A percentile compares a stretch with the other conserved stretches of the same genome.
Evolutionary conservation across 495 filamentous ascomycete species (phyloP).

Genomic region (Penicillium salamii): DNA sequence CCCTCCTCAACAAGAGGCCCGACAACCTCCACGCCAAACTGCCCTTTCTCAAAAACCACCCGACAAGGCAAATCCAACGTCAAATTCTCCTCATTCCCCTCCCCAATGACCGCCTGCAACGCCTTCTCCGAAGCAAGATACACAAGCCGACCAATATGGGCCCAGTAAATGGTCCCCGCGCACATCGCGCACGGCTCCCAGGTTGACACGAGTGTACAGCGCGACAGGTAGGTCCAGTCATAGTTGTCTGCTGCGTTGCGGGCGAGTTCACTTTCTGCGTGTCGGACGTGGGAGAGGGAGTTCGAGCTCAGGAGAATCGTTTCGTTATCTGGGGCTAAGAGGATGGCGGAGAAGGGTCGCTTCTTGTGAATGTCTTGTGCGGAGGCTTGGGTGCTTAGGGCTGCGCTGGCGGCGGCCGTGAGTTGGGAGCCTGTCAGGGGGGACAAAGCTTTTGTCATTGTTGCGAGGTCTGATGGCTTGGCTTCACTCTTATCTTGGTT

Average conservation of each 20-base stretch:
- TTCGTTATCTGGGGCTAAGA: conserved; percentile 49
- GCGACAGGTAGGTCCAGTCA: conserved; percentile 44
- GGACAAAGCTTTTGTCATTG: neutral
- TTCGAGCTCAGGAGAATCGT: conserved; percentile 45
- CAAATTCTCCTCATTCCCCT: conserved; percentile 51
- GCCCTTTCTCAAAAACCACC: conserved; percentile 41
- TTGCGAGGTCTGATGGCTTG: neutral
- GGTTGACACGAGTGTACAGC: conserved; percentile 50
- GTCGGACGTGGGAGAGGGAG: conserved; percentile 55
- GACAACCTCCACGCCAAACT: conserved; percentile 47
- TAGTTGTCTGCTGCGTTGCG: conserved; percentile 51
- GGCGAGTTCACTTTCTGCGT: conserved; percentile 51
- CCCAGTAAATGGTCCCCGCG: conserved; percentile 48
- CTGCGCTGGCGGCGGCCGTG: conserved; percentile 30
- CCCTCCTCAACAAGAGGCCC: conserved; percentile 38
- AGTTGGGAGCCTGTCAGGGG: conserved; percentile 29
- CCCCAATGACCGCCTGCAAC: conserved; percentile 41
- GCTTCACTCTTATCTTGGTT: no score
- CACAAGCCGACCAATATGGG: conserved; percentile 52
- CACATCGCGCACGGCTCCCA: conserved; percentile 61
- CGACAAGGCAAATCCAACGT: conserved; percentile 51
- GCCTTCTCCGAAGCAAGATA: conserved; percentile 52
- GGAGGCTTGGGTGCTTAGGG: conserved; percentile 38
- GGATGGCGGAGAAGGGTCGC: conserved; percentile 47
- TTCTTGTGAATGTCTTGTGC: conserved; percentile 41